phyloP scores from a whole-genome alignment of 148 eudicot genomes.

The Pharnaceum exiguum region DNA sequence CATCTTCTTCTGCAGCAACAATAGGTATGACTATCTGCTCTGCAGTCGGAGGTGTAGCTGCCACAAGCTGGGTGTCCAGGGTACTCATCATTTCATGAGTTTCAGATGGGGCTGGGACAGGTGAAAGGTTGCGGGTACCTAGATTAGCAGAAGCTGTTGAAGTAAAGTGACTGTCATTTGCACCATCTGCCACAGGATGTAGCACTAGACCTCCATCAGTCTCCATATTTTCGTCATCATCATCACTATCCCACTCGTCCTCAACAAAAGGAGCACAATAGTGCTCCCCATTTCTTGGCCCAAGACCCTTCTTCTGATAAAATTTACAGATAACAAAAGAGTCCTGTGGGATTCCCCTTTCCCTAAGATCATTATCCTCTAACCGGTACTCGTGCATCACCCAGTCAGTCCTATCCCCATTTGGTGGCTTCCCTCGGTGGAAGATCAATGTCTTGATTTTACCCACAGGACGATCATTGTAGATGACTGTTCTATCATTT shows the following conservation, averaged over 20 bases:
- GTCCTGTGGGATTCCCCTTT: conserved; percentile 43
- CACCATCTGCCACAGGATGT: neutral
- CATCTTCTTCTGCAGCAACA: neutral
- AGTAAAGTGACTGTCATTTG: no score
- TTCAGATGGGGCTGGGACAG: neutral
- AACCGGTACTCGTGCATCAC: conserved; percentile 71
- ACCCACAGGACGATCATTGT: conserved; percentile 42
- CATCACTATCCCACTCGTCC: conserved; percentile 60
- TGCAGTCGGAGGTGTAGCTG: neutral
- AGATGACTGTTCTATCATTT: conserved; percentile 41
- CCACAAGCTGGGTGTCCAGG: neutral
- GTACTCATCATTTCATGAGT: neutral
- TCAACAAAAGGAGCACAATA: conserved; percentile 77
- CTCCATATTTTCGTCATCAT: conserved; percentile 15
- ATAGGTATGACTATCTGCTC: neutral
- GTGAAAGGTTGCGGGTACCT: neutral
- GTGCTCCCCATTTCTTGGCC: conserved; percentile 67
- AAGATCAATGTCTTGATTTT: conserved; percentile 70
- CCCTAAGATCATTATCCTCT: conserved; percentile 32
- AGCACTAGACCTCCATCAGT: neutral
- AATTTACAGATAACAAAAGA: conserved; percentile 59
- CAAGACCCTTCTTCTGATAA: conserved; percentile 62
- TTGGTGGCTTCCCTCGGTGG: conserved; percentile 52
- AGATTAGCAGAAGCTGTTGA: no score
- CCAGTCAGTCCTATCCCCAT: conserved; percentile 80